Conservation (phyloP, 805 yeast species). For the Ascoidea asiatica region DNA sequence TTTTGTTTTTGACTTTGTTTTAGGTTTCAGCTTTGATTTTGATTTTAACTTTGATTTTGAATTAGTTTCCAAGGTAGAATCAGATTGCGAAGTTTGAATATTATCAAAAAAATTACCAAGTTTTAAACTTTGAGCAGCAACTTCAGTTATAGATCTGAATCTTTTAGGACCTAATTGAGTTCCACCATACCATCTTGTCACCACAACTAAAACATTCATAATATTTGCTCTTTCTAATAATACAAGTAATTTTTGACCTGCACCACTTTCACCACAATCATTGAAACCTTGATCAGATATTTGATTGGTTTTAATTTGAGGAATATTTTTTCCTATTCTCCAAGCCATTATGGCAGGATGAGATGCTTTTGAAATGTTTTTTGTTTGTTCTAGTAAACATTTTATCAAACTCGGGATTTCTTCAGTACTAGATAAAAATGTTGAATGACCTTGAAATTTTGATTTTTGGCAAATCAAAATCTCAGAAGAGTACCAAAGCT, state of each 20-base stretch:
- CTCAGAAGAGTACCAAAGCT: constrained; percentile 27
- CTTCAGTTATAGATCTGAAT: constrained; percentile 51
- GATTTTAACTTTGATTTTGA: no score
- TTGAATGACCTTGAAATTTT: constrained; percentile 51
- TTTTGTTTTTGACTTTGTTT: no score
- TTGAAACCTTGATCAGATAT: constrained; percentile 39
- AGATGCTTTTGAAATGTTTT: constrained; percentile 39
- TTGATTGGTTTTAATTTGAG: constrained; percentile 5
- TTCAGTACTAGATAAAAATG: constrained; percentile 20
- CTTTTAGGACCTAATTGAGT: constrained; percentile 58
- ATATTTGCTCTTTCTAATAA: constrained; percentile 35
- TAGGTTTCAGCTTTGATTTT: no score
- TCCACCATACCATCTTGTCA: constrained; percentile 78
- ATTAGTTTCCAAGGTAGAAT: no score
- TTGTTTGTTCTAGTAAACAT: constrained; percentile 29
- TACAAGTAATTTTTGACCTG: constrained; percentile 47
- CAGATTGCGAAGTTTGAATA: no score
- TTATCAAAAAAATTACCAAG: not conserved
- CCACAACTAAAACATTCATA: constrained; percentile 48
- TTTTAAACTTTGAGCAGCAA: constrained; percentile 37
- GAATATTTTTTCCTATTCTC: constrained; percentile 30
- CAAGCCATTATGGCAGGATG: constrained; percentile 71
- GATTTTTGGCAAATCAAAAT: constrained; percentile 40
- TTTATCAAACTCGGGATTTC: constrained; percentile 31
- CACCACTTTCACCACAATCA: constrained; percentile 69